These are phyloP conservation scores for Talaromyces sp. DNA, from an alignment of 2,329 filamentous ascomycete species.

Conservation along the genomic window DNA sequence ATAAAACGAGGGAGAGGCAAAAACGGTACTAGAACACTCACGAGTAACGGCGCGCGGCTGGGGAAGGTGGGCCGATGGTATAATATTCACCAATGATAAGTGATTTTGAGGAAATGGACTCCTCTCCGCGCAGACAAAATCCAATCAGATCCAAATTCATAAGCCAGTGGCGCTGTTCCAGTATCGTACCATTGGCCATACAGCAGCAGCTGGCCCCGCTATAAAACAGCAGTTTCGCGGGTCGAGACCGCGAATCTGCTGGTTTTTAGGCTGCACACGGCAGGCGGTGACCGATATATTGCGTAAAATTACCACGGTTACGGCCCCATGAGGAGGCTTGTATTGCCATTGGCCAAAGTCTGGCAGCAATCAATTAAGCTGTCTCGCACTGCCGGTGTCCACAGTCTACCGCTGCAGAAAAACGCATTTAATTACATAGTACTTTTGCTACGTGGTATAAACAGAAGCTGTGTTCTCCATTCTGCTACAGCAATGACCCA, in stretches of 20 bases:
- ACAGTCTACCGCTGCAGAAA: too few relatives aligned
- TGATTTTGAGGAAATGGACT: not conserved
- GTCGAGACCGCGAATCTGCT: conserved; percentile 14
- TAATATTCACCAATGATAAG: conserved; percentile 4
- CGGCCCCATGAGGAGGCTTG: conserved; percentile 1
- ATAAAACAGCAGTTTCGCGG: not conserved
- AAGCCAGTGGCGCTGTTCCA: not conserved
- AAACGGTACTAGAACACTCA: not conserved
- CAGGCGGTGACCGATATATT: conserved; percentile 15
- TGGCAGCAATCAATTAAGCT: not conserved
- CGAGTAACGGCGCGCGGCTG: conserved; percentile 16
- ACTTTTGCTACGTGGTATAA: too few relatives aligned
- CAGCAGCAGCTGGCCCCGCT: not conserved
- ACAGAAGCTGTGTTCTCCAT: too few relatives aligned
- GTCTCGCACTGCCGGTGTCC: not conserved
- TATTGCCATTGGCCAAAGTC: not conserved
- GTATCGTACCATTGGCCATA: not conserved
- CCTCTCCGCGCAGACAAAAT: not conserved
- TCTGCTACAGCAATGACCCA: not conserved
- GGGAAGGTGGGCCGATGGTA: conserved; percentile 3
- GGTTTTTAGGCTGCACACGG: conserved; percentile 13
- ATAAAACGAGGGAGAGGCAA: conserved; percentile 6
- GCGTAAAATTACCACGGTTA: conserved; percentile 3
- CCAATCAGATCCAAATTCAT: not conserved
- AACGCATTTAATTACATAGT: too few relatives aligned